Evolutionary conservation across 2,329 filamentous ascomycete genomes (phyloP).

Genomic region (Pseudomassariella vexata): DNA sequence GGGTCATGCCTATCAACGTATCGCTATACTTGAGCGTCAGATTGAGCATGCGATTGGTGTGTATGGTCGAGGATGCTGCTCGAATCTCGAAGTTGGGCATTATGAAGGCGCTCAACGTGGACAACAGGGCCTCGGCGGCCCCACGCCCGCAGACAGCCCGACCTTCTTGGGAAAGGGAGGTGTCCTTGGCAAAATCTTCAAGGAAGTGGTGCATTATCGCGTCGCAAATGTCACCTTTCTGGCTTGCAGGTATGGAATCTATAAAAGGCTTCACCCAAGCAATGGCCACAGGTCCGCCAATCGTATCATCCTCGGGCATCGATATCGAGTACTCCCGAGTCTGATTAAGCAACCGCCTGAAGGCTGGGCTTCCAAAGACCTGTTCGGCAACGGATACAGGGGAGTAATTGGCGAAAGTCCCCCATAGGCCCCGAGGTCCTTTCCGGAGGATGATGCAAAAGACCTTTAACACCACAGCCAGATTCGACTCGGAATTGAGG

Average conservation of each 20-base stretch:
- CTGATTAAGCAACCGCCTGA: constrained; percentile 55
- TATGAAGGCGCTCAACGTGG: constrained; percentile 52
- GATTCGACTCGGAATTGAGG: constrained; percentile 47
- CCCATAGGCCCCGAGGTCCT: constrained; percentile 79
- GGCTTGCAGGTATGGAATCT: constrained; percentile 67
- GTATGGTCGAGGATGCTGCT: constrained; percentile 50
- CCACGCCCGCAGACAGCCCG: constrained; percentile 58
- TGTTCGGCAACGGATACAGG: constrained; percentile 78
- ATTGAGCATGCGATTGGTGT: constrained; percentile 60
- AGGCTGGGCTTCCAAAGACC: constrained; percentile 67
- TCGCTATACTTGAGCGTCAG: constrained; percentile 57
- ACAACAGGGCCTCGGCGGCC: constrained; percentile 54
- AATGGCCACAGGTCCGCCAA: constrained; percentile 58
- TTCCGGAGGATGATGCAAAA: constrained; percentile 68
- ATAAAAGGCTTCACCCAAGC: constrained; percentile 77
- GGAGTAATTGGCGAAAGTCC: constrained; percentile 75
- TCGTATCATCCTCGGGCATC: constrained; percentile 43
- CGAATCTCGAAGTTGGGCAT: constrained; percentile 37
- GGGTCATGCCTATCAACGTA: constrained; percentile 51
- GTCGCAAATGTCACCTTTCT: constrained; percentile 74
- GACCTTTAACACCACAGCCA: constrained; percentile 64
- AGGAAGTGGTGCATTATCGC: constrained; percentile 73
- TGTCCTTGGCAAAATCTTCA: constrained; percentile 51
- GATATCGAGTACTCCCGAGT: constrained; percentile 50
- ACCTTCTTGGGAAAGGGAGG: constrained; percentile 48